These are phyloP conservation scores for Coriaria nepalensis DNA, from an alignment of 306 rosid genomes.

Conservation along the genomic window DNA sequence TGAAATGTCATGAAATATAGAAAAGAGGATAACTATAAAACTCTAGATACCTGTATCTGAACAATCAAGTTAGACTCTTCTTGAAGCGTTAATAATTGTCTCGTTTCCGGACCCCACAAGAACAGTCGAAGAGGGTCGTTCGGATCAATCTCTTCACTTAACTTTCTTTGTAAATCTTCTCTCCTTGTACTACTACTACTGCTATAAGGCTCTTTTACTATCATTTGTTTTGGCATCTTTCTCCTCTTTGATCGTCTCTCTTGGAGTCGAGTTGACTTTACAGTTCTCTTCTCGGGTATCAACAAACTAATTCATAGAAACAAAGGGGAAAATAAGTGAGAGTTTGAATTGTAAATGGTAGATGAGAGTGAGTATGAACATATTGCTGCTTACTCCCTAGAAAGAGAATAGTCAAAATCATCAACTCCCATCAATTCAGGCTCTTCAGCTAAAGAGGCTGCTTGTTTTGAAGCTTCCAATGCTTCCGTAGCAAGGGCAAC, in stretches of 20 bases:
- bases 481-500: constrained; percentile 63
- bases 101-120: constrained; percentile 71
- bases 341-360: constrained; percentile 10
- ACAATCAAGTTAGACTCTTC: constrained; percentile 62
- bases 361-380: constrained; percentile 2
- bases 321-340: too few species aligned
- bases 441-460: constrained; percentile 39
- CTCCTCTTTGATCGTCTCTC: constrained; percentile 64
- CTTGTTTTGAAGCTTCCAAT: constrained; percentile 60
- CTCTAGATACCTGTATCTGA: constrained; percentile 51
- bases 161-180: constrained; percentile 34
- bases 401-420: constrained; percentile 22
- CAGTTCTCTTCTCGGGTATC: constrained; percentile 23
- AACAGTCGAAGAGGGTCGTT: constrained; percentile 62
- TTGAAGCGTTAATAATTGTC: constrained; percentile 54
- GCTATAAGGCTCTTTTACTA: constrained; percentile 24
- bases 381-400: constrained; percentile 37
- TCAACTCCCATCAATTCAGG: constrained; percentile 22
- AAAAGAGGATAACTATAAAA: not conserved
- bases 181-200: constrained; percentile 19
- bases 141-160: constrained; percentile 40
- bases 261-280: constrained; percentile 49
- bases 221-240: constrained; percentile 31
- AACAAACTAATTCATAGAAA: too few species aligned
- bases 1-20: not conserved